Evolutionary conservation across 345 rosid genomes (phyloP).

Genomic region (Melaleuca alternifolia): DNA sequence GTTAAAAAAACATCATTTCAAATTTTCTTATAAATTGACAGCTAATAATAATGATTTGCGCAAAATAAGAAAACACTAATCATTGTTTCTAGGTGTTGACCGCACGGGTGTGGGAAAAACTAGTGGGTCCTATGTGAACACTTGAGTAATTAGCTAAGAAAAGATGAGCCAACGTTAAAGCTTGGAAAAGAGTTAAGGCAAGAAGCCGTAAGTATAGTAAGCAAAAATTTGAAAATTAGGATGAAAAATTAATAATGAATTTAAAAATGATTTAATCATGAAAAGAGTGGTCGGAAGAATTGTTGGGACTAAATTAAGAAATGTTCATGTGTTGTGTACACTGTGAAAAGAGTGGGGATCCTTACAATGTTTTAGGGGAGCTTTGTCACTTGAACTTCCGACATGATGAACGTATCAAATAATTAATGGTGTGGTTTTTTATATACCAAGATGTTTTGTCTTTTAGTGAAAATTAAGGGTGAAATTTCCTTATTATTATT

Average conservation of each 20-base stretch:
- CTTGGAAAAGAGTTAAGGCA: not conserved
- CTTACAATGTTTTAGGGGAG: constrained; percentile 33
- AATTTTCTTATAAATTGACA: not conserved
- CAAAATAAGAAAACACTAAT: not conserved
- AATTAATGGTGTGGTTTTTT: not conserved
- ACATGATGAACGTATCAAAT: constrained; percentile 4
- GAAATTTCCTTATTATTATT: not conserved
- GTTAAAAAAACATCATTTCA: not conserved
- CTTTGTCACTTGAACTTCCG: constrained; percentile 26
- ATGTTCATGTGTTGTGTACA: not conserved
- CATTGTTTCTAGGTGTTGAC: constrained; percentile 18
- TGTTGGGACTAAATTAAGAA: not conserved
- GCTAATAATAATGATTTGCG: not conserved
- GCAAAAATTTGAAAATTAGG: not conserved
- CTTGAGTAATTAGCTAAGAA: not conserved
- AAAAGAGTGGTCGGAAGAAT: not conserved
- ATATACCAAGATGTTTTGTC: not conserved
- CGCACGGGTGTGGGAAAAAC: constrained; percentile 36
- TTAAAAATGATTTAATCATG: not conserved
- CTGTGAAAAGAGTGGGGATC: constrained; percentile 1
- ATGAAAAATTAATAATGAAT: not conserved
- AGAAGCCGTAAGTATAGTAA: not conserved
- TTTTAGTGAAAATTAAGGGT: not conserved
- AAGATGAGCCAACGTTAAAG: not conserved
- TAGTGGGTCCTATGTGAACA: constrained; percentile 4